phyloP scores from a whole-genome alignment of 495 filamentous ascomycete genomes.

The Haplographium delicatum region DNA sequence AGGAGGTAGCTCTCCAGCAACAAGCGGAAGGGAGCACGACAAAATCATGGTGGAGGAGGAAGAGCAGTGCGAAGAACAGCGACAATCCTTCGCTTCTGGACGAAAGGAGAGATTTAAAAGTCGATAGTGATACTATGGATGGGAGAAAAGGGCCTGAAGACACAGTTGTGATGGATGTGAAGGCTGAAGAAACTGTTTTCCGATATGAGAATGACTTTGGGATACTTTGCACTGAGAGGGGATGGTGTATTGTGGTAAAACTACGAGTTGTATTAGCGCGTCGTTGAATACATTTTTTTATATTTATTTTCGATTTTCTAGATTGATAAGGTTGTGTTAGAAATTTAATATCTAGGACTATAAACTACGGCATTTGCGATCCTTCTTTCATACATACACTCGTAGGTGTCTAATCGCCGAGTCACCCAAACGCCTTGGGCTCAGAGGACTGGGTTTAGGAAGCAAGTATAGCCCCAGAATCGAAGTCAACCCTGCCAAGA shows the following conservation, averaged over 20 bases:
- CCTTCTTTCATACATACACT: too few relatives aligned
- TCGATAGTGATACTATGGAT: constrained; percentile 1
- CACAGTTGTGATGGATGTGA: constrained; percentile 32
- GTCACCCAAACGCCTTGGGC: too few relatives aligned
- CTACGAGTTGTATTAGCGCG: constrained; percentile 20
- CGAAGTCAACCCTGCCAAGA: too few relatives aligned
- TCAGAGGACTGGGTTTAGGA: too few relatives aligned
- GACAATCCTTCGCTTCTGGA: background rate
- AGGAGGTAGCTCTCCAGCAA: constrained; percentile 4
- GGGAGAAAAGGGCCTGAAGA: constrained; percentile 18
- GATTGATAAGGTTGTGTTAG: too few relatives aligned
- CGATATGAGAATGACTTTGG: constrained; percentile 48
- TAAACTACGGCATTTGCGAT: too few relatives aligned
- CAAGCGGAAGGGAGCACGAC: constrained; percentile 6
- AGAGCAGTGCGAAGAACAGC: constrained; percentile 12
- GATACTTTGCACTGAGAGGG: constrained; percentile 43
- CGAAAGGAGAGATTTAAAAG: constrained; percentile 3
- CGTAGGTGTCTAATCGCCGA: too few relatives aligned
- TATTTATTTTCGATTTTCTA: too few relatives aligned
- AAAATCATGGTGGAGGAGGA: constrained; percentile 18
- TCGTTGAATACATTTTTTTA: too few relatives aligned
- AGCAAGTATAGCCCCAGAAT: too few relatives aligned
- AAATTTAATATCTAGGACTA: too few relatives aligned
- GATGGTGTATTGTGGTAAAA: constrained; percentile 42
- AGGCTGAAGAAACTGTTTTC: constrained; percentile 48